A percentile compares a stretch with the other conserved stretches of the same genome.
Evolutionary conservation across 169 alveolate genomes (phyloP).

Genomic region (Plasmodium adleri): DNA sequence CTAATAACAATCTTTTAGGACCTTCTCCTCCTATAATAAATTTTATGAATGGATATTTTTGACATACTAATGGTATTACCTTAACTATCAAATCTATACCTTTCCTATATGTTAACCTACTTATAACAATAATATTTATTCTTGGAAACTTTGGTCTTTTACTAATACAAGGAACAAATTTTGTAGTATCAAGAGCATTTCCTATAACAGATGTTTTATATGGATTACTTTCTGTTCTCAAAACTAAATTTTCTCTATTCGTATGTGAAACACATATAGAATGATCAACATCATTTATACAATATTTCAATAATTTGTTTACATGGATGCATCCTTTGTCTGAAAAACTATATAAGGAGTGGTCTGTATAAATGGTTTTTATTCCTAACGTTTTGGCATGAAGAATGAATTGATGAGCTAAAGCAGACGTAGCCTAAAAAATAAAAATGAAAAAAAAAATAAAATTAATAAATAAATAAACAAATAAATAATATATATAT

Average conservation of each 20-base stretch:
- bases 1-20: constrained; percentile 93
- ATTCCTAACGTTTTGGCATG: constrained; percentile 79
- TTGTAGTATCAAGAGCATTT: constrained; percentile 87
- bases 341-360: constrained; percentile 97
- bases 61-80: constrained; percentile 96
- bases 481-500: background rate
- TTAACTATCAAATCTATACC: constrained; percentile 97
- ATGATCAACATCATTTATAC: constrained; percentile 87
- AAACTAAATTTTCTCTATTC: constrained; percentile 96
- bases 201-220: constrained; percentile 91
- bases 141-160: constrained; percentile 87
- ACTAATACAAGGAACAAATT: constrained; percentile 83
- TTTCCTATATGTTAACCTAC: constrained; percentile 97
- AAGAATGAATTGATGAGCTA: constrained; percentile 74
- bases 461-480: background rate
- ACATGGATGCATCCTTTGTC: constrained; percentile 96
- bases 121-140: constrained; percentile 94
- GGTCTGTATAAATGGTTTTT: constrained; percentile 98
- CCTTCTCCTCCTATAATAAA: constrained; percentile 98
- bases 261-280: constrained; percentile 95
- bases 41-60: constrained; percentile 92
- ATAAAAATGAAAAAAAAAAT: background rate
- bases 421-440: constrained; percentile 53
- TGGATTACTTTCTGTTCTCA: constrained; percentile 96
- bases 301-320: constrained; percentile 90